Percentiles rank a stretch among this genome's conserved stretches.
These are phyloP conservation scores for Microstegium vimineum DNA, from an alignment of 176 grass and related monocot genomes.

Conservation along the genomic window DNA sequence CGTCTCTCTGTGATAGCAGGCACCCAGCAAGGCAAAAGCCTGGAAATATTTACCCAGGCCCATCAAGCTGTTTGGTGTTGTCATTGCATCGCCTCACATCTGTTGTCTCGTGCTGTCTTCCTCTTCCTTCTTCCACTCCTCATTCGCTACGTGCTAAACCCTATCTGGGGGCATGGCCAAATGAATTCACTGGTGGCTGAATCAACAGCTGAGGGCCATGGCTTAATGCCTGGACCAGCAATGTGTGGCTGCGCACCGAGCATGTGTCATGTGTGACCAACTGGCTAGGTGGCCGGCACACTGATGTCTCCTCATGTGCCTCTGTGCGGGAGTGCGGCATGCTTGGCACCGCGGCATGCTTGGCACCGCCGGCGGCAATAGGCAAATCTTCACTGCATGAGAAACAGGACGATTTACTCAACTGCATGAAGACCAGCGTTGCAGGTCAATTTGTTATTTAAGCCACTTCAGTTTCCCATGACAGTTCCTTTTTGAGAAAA, in stretches of 20 bases:
- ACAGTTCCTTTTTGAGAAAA: neutral
- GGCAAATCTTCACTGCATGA: neutral
- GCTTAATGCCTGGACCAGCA: neutral
- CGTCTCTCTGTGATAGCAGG: too few relatives aligned
- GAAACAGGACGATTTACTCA: neutral
- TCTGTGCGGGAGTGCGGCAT: too few relatives aligned
- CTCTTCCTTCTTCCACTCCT: neutral
- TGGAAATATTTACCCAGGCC: too few relatives aligned
- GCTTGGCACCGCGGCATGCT: too few relatives aligned
- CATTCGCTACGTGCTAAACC: neutral
- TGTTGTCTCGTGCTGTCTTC: too few relatives aligned
- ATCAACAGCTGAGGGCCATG: neutral
- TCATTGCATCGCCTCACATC: too few relatives aligned
- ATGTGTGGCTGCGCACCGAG: neutral
- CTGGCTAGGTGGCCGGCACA: neutral
- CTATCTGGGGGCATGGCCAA: neutral
- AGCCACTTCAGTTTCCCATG: neutral
- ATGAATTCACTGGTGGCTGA: neutral
- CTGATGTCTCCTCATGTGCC: too few relatives aligned
- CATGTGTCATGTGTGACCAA: neutral
- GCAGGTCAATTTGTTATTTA: neutral
- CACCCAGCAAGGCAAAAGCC: too few relatives aligned
- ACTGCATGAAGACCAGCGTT: neutral
- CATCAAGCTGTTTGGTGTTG: too few relatives aligned
- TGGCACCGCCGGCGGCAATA: too few relatives aligned